Conservation (phyloP, 306 rosid species). For the Argentina anserina region DNA sequence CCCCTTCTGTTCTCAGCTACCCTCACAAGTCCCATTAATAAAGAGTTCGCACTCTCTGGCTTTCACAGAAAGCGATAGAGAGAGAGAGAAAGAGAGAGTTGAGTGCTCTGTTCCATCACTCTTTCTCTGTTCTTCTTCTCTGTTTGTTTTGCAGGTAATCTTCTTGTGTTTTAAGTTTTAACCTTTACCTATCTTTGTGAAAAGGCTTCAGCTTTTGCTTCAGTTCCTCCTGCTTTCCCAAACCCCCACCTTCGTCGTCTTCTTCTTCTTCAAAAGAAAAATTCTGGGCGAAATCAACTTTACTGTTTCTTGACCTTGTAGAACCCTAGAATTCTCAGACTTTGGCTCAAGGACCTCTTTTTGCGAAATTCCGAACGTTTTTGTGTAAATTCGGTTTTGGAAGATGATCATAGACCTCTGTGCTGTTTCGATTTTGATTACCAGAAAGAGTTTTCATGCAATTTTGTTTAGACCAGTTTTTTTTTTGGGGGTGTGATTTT, state of each 20-base stretch:
- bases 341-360: not conserved
- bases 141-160: conserved; percentile 16
- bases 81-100: not conserved
- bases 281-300: conserved; percentile 15
- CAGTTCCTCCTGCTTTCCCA: not conserved
- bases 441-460: not conserved
- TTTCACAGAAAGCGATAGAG: not conserved
- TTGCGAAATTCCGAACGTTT: not conserved
- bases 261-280: not conserved
- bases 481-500: too few species aligned
- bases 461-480: not conserved
- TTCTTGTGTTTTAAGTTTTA: not conserved
- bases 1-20: not conserved
- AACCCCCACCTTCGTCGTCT: not conserved
- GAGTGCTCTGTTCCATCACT: not conserved
- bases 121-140: not conserved
- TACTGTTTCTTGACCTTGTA: conserved; percentile 8
- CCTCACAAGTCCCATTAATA: not conserved
- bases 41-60: not conserved
- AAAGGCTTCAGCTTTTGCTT: conserved; percentile 15
- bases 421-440: not conserved
- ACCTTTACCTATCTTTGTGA: conserved; percentile 1
- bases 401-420: not conserved
- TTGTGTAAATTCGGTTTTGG: not conserved
- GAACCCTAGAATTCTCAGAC: conserved; percentile 25